Evolutionary conservation across 495 filamentous ascomycete species (phyloP), one percentile per base, ranked within the genome.

Genomic region (Astrocystis sublimbata): DNA sequence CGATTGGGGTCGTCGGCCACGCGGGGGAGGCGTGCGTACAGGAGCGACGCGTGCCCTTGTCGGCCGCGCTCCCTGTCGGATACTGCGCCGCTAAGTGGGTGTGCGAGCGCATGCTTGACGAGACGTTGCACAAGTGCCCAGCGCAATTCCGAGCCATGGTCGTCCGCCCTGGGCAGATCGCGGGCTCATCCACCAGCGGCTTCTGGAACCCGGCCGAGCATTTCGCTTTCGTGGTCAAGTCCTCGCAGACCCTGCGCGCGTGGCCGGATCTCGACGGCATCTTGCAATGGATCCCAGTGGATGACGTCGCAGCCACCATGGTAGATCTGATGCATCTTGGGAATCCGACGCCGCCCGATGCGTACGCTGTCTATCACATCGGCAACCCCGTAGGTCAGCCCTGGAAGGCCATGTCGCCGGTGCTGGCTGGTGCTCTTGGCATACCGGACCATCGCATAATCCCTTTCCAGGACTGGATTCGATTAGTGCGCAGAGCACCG

Each of bases 281-380:
- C 4, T 50, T 82, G 2, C 77, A 64, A 7, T 83, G 81, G 81
- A 71, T 65, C 0, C 78, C 81, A 0, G 81, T 82, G 1, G 66
- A 82, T 38, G 58, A 73, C 1, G 65, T 61, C 0, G 71, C 78
- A 3, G 30, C 59, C 1, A 61, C 62, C 1, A 40, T 70, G 6
- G 36, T 49, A 2, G 68, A 67, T 15, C 56, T 70, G n/a, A n/a
- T n/a, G n/a, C n/a, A n/a, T 1, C 15, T 60, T 13, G 1, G n/a
- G 21, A 17, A 24, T 17, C 10, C 8, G 0, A 9, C 1, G n/a
- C 7, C 9, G 15, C 1, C 0, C 62, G 42, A 1, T 70, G n/a
- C 74, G 0, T 71, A 77, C 23, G 73, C 77, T 1, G 66, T 84
- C 23, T 86, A 85, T 50, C 83, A 86, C 61, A 74, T 86, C 41